A percentile compares a stretch with the other conserved stretches of the same genome.
Conservation (phyloP, 805 yeast genomes). For the Teunomyces panamensis region DNA sequence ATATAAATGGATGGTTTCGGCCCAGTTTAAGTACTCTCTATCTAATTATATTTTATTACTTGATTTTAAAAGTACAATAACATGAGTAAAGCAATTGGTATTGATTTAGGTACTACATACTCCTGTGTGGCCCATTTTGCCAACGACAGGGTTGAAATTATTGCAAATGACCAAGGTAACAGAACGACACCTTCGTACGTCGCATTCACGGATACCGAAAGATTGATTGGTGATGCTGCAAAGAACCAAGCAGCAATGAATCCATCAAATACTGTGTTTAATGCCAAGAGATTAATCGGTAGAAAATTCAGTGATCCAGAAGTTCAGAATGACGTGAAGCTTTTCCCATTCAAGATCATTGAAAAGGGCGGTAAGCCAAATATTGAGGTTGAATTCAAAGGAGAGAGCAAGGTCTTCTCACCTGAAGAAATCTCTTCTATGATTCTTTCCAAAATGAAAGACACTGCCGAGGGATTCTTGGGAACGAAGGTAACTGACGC, state of each 20-base stretch:
- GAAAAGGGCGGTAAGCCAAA: constrained; percentile 83
- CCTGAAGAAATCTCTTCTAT: constrained; percentile 95
- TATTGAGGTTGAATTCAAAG: constrained; percentile 83
- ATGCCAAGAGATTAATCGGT: constrained; percentile 93
- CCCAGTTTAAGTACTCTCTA: neutral
- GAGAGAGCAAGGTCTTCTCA: constrained; percentile 80
- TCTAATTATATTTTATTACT: neutral
- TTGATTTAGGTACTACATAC: constrained; percentile 96
- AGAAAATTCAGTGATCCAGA: constrained; percentile 74
- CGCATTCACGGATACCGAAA: constrained; percentile 92
- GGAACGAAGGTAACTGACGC: constrained; percentile 71
- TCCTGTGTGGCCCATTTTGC: constrained; percentile 80
- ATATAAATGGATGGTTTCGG: neutral
- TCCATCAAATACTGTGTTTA: constrained; percentile 90
- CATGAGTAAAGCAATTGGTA: constrained; percentile 60
- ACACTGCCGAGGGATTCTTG: constrained; percentile 86
- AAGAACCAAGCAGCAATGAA: constrained; percentile 98
- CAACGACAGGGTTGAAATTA: constrained; percentile 87
- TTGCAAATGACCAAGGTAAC: constrained; percentile 98
- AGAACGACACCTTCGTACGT: constrained; percentile 97
- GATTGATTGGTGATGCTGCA: constrained; percentile 96
- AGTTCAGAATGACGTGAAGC: constrained; percentile 77
- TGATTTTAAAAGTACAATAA: neutral
- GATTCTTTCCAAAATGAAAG: constrained; percentile 90
- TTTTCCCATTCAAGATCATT: constrained; percentile 81